Conservation (phyloP, 2,329 filamentous ascomycete genomes). For the Diplodia sapinea region DNA sequence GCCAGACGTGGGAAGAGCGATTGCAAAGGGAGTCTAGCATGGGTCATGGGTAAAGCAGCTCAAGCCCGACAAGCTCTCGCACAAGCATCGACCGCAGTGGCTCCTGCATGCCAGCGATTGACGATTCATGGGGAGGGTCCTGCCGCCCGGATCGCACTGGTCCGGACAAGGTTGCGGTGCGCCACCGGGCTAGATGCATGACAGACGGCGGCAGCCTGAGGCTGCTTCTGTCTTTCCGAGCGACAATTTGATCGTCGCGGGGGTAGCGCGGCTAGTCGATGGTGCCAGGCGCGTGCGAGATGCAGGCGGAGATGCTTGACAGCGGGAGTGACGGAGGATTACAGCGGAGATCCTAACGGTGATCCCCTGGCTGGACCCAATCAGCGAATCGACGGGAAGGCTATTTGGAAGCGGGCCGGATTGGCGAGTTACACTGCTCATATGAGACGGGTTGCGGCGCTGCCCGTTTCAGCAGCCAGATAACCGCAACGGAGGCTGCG, state of each 20-base stretch:
- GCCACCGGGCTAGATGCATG: conserved; percentile 9
- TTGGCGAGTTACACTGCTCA: background rate
- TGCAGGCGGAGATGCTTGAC: conserved; percentile 24
- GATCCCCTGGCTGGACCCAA: background rate
- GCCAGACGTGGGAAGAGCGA: background rate
- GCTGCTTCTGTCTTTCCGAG: background rate
- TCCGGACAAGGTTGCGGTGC: conserved; percentile 7
- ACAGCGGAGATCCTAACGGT: conserved; percentile 14
- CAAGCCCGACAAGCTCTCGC: conserved; percentile 5
- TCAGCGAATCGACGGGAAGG: background rate
- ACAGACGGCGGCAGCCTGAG: conserved; percentile 18
- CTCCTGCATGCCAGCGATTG: background rate
- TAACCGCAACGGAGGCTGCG: conserved; percentile 23
- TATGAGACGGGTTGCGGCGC: conserved; percentile 21
- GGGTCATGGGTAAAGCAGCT: conserved; percentile 3
- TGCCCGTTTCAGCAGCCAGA: conserved; percentile 6
- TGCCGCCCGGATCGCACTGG: conserved; percentile 3
- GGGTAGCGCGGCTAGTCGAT: background rate
- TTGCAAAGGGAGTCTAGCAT: background rate
- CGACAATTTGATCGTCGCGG: background rate
- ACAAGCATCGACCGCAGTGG: conserved; percentile 3
- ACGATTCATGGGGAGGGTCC: conserved; percentile 1
- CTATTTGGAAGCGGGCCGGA: background rate
- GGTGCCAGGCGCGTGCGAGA: background rate
- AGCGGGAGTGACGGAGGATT: conserved; percentile 21